A percentile compares a stretch with the other conserved stretches of the same genome.
phyloP scores from a whole-genome alignment of 257 asterid species.

The Gentiana straminea region DNA sequence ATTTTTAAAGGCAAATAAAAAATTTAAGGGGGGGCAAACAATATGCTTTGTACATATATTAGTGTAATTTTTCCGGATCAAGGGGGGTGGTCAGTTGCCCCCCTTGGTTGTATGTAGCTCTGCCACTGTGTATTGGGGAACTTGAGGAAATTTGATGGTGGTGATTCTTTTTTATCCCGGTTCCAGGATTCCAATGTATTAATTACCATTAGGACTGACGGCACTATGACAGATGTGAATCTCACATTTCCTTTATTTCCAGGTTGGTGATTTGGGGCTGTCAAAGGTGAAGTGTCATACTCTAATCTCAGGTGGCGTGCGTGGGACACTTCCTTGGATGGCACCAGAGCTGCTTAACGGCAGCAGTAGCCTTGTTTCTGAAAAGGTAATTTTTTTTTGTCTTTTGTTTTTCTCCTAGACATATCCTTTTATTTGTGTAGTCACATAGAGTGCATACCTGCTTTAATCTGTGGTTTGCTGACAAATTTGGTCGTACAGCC shows the following conservation, averaged over 20 bases:
- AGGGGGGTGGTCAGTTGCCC: no score
- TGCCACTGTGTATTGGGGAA: no score
- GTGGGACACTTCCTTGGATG: conserved; percentile 99
- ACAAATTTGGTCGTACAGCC: no score
- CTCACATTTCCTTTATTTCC: conserved; percentile 5
- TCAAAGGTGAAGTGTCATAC: conserved; percentile 97
- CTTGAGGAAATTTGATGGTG: no score
- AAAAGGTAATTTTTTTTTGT: conserved; percentile 46
- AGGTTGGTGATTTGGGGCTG: conserved; percentile 99
- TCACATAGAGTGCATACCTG: not conserved
- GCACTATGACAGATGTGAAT: not conserved
- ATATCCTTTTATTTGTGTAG: not conserved
- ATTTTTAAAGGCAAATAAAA: no score
- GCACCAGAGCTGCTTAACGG: conserved; percentile 99
- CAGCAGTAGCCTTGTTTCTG: conserved; percentile 92
- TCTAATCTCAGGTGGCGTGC: conserved; percentile 91
- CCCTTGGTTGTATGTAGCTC: no score
- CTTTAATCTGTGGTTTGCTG: not conserved
- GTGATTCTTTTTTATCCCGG: no score
- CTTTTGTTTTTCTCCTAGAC: not conserved
- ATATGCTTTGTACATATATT: no score
- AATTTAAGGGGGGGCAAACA: no score
- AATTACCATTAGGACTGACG: no score
- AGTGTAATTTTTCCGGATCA: no score
- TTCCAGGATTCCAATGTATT: no score